Conservation (phyloP, 2,329 filamentous ascomycete species). For the Chalaropsis thielavioides region DNA sequence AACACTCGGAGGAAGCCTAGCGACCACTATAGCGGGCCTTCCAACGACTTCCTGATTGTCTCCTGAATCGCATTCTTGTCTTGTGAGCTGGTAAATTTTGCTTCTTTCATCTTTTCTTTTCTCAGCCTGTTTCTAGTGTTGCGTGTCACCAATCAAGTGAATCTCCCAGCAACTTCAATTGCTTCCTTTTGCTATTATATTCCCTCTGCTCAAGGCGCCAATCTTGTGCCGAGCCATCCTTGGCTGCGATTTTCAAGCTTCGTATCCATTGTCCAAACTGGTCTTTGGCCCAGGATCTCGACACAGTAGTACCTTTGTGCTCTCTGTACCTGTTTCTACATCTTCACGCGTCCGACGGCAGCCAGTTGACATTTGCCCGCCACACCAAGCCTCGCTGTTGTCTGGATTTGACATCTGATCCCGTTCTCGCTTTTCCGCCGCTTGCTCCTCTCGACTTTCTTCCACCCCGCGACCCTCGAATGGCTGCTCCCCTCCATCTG, state of each 20-base stretch:
- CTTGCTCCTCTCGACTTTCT: not conserved
- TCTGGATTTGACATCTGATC: not conserved
- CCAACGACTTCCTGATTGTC: not conserved
- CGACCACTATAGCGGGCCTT: not conserved
- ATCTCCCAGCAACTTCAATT: not conserved
- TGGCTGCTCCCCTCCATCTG: not conserved
- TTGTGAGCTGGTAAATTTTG: not conserved
- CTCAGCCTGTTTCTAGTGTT: not conserved
- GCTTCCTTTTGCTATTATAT: not conserved
- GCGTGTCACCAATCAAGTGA: not conserved
- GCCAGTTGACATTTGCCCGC: not conserved
- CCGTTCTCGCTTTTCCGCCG: not conserved
- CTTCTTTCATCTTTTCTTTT: not conserved
- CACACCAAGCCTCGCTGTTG: not conserved
- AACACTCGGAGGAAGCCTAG: too few relatives aligned
- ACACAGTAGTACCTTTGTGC: not conserved
- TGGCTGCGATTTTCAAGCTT: constrained; percentile 1
- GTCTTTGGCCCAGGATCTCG: not conserved
- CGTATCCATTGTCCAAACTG: not conserved
- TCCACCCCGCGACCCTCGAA: constrained; percentile 1
- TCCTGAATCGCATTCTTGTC: constrained; percentile 6
- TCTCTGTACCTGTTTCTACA: not conserved
- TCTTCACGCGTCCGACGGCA: not conserved
- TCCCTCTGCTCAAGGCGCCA: not conserved
- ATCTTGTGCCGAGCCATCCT: not conserved